Conservation (phyloP, 805 yeast species). For the Peterozyma xylosa region DNA sequence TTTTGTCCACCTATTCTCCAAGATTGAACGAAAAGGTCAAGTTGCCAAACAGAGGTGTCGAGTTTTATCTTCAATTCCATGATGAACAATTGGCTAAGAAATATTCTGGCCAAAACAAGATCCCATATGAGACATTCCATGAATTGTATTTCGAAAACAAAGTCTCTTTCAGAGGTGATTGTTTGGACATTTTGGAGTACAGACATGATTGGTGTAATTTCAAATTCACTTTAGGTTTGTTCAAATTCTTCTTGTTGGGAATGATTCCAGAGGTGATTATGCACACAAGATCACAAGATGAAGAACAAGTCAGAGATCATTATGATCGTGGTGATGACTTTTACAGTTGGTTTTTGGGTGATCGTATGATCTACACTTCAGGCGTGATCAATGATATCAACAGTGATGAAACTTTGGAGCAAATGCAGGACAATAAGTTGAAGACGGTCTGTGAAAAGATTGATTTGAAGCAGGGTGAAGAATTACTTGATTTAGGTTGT, state of each 20-base stretch:
- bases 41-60: slow-evolving; percentile 71
- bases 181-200: slow-evolving; percentile 74
- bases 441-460: slow-evolving; percentile 84
- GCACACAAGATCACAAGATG: slow-evolving; percentile 92
- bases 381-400: slow-evolving; percentile 73
- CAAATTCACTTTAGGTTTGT: slow-evolving; percentile 68
- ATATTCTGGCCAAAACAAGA: slow-evolving; percentile 67
- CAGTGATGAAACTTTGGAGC: slow-evolving; percentile 65
- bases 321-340: slow-evolving; percentile 96
- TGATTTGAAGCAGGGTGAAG: slow-evolving; percentile 64
- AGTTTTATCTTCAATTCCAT: slow-evolving; percentile 76
- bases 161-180: slow-evolving; percentile 84
- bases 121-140: slow-evolving; percentile 90
- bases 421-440: slow-evolving; percentile 84
- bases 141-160: slow-evolving; percentile 79
- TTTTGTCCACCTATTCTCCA: slow-evolving; percentile 71
- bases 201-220: slow-evolving; percentile 90
- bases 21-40: slow-evolving; percentile 71
- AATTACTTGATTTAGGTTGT: slow-evolving; percentile 80
- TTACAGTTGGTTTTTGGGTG: slow-evolving; percentile 90
- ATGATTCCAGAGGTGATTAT: slow-evolving; percentile 89
- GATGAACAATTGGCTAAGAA: slow-evolving; percentile 59
- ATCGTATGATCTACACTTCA: slow-evolving; percentile 89
- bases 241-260: slow-evolving; percentile 75
- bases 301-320: slow-evolving; percentile 93